phyloP scores from a whole-genome alignment of 2,329 filamentous ascomycete species.

The Aureobasidium sp. region DNA sequence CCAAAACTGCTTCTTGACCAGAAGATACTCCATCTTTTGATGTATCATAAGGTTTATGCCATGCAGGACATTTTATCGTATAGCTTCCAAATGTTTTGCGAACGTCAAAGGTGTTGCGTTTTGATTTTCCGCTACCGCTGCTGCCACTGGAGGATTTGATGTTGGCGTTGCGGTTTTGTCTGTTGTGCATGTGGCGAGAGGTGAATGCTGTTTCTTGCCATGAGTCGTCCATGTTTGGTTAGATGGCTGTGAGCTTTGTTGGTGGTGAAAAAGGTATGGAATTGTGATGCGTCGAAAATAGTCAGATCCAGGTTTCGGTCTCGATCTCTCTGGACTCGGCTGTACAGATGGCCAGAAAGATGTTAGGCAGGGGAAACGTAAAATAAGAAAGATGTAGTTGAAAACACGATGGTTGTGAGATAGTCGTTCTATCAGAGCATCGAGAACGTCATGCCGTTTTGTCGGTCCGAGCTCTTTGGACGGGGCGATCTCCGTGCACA shows the following conservation, averaged over 20 bases:
- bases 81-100: conserved; percentile 4
- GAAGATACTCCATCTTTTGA: not conserved
- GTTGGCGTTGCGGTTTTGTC: not conserved
- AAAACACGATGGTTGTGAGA: not conserved
- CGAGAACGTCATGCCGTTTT: not conserved
- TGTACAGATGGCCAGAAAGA: not conserved
- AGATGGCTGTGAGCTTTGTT: not conserved
- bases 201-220: conserved; percentile 1
- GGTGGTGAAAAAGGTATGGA: not conserved
- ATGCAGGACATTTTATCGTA: not conserved
- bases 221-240: not conserved
- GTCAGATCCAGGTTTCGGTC: not conserved
- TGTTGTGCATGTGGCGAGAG: conserved; percentile 5
- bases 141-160: too few relatives aligned
- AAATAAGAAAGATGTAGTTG: not conserved
- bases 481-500: not conserved
- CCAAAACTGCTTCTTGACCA: not conserved
- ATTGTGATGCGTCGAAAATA: not conserved
- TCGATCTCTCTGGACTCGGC: not conserved
- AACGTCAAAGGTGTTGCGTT: not conserved
- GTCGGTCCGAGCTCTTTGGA: not conserved
- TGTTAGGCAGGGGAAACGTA: not conserved
- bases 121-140: not conserved
- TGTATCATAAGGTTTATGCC: not conserved
- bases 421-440: not conserved